These are phyloP conservation scores for Helotiales sp. DNA, from an alignment of 2,329 filamentous ascomycete genomes.

Conservation along the genomic window DNA sequence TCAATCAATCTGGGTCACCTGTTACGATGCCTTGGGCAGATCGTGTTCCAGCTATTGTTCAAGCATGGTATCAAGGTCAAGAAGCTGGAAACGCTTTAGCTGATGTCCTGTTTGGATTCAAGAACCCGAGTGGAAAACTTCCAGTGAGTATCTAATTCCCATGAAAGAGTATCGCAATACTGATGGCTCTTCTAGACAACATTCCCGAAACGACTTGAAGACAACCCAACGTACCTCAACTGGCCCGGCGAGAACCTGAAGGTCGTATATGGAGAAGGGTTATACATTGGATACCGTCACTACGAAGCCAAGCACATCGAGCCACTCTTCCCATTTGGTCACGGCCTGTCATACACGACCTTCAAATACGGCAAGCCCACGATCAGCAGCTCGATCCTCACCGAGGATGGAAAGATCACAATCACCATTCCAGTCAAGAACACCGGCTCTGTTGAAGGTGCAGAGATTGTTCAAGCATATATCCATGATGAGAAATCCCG, in stretches of 20 bases:
- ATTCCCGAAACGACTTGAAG: constrained; percentile 63
- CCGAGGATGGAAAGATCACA: constrained; percentile 36
- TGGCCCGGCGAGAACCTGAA: constrained; percentile 71
- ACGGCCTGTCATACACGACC: constrained; percentile 71
- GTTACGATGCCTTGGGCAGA: constrained; percentile 71
- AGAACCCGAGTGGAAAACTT: constrained; percentile 68
- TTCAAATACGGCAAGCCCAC: constrained; percentile 64
- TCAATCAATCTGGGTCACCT: constrained; percentile 69
- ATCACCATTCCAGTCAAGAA: constrained; percentile 57
- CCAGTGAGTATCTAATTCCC: constrained; percentile 39
- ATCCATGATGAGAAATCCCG: constrained; percentile 62
- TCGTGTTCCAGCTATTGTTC: constrained; percentile 64
- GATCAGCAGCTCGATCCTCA: constrained; percentile 45
- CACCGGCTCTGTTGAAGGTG: constrained; percentile 54
- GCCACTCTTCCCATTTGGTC: constrained; percentile 71
- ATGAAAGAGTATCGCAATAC: constrained; percentile 10
- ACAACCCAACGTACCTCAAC: constrained; percentile 71
- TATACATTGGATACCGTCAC: constrained; percentile 73
- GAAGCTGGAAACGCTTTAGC: constrained; percentile 69
- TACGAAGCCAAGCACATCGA: constrained; percentile 63
- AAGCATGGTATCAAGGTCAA: constrained; percentile 71
- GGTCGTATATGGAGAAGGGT: constrained; percentile 69
- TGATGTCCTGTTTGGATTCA: constrained; percentile 63
- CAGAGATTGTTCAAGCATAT: constrained; percentile 69
- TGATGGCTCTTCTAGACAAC: constrained; percentile 47